Base-by-base conservation (phyloP, 768 basidiomycete genomes). In the Tylopilus subfusipes region DNA sequence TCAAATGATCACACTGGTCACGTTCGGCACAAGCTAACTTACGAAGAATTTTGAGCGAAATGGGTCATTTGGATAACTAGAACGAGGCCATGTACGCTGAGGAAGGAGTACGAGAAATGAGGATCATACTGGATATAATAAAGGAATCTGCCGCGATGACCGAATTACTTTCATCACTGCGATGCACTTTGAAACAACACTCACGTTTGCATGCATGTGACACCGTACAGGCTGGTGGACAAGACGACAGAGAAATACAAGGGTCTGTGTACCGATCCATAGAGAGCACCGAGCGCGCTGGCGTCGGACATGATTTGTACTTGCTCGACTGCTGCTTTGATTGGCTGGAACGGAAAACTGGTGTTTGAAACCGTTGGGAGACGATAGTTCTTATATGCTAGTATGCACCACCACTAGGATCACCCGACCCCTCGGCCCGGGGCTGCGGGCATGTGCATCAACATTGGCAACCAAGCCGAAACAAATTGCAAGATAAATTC, bases 141-240 rank as follows among this genome's bases (percentile, higher is more conserved):
- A 6, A 47, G 47, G 39, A 58, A 54, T 21, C 58, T 59, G 25
- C 18, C 27, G 18, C 1, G n/a, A 5, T 18, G 8, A 10, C 30
- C 30, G 12, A 31, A 10, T 31, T 31, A 10, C n/a, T 31, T 31
- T 31, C 30, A 31, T 31, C 30, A 31, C 4, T 31, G 30, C 12
- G 10, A 31, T 31, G 10, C 30, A 6, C 12, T 12, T 9, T 31
- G 12, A 10, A n/a, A 30, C 13, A 2, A 19, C 22, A 33, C 57
- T 47, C 29, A 57, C 57, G 45, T 51, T 57, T 58, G 55, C 44
- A 57, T 57, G 27, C 57, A 57, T 2, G 49, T 42, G 7, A 51
- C 4, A 12, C 55, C 49, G 2, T 58, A 57, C 36, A 58, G 16
- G 4, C 21, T n/a, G 5, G 48, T 47, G 9, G 30, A 39, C 27